Conservation (phyloP, 176 grass and related monocot genomes). For the Olyra latifolia region DNA sequence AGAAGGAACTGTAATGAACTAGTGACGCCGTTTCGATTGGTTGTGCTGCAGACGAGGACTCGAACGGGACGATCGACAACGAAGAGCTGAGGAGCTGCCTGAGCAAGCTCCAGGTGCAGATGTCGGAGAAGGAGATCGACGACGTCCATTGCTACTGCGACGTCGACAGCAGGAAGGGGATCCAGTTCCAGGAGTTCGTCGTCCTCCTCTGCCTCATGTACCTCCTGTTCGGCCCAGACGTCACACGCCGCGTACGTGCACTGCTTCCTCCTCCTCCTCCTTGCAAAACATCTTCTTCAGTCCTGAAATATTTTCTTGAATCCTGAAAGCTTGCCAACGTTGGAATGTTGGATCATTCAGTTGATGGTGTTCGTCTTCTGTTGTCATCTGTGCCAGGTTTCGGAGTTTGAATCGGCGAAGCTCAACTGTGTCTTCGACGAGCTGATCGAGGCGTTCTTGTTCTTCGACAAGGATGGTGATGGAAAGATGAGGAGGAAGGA, state of each 20-base stretch:
- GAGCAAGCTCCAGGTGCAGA: constrained; percentile 41
- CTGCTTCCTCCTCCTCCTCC: neutral
- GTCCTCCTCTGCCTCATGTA: constrained; percentile 73
- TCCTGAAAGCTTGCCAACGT: no score
- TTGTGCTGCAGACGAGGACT: constrained; percentile 55
- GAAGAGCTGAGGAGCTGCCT: constrained; percentile 55
- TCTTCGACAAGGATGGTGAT: constrained; percentile 68
- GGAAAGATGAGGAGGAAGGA: constrained; percentile 59
- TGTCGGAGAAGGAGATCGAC: constrained; percentile 48
- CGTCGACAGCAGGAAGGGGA: constrained; percentile 51
- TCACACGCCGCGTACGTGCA: constrained; percentile 39
- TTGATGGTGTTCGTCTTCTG: neutral
- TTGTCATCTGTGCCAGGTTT: constrained; percentile 35
- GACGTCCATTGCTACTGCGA: constrained; percentile 61
- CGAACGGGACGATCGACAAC: constrained; percentile 60
- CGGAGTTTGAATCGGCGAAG: constrained; percentile 45
- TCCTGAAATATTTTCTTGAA: neutral
- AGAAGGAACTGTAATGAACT: no score
- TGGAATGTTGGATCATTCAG: neutral
- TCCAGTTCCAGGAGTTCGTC: constrained; percentile 69
- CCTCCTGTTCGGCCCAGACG: constrained; percentile 48
- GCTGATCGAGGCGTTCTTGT: constrained; percentile 63
- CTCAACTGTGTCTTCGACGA: constrained; percentile 60
- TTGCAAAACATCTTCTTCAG: no score
- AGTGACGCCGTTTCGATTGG: neutral